Evolutionary conservation across 169 alveolate genomes (phyloP).

Genomic region (Ichthyophthirius multifiliis): DNA sequence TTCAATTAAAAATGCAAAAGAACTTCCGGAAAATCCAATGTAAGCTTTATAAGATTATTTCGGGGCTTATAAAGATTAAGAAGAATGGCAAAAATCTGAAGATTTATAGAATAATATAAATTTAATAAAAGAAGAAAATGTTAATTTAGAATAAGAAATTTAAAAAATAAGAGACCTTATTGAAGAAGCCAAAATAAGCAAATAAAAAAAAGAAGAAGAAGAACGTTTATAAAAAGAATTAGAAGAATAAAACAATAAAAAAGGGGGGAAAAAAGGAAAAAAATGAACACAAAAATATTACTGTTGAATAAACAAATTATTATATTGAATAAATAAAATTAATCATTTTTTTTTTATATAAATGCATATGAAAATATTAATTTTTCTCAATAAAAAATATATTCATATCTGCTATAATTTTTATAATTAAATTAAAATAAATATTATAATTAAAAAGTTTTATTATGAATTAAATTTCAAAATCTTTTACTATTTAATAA

Average conservation of each 20-base stretch:
- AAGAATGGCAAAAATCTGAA: not conserved
- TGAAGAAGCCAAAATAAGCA: not conserved
- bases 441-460: too few species aligned
- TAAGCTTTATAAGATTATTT: not conserved
- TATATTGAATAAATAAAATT: too few species aligned
- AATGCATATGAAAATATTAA: too few species aligned
- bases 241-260: not conserved
- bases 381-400: too few species aligned
- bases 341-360: too few species aligned
- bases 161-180: not conserved
- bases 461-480: too few species aligned
- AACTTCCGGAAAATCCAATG: not conserved
- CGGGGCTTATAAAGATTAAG: not conserved
- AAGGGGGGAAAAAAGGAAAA: not conserved
- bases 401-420: too few species aligned
- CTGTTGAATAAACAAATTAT: too few species aligned
- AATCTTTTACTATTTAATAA: too few species aligned
- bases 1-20: not conserved
- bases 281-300: too few species aligned
- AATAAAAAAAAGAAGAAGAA: not conserved
- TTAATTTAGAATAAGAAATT: not conserved
- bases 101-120: not conserved
- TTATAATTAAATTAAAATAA: too few species aligned
- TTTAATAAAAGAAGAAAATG: not conserved
- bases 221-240: conserved; percentile 7